Evolutionary conservation across 106 monocot species (phyloP), one percentile per base, ranked within the genome.

Genomic region (Dactylorhiza incarnata): DNA sequence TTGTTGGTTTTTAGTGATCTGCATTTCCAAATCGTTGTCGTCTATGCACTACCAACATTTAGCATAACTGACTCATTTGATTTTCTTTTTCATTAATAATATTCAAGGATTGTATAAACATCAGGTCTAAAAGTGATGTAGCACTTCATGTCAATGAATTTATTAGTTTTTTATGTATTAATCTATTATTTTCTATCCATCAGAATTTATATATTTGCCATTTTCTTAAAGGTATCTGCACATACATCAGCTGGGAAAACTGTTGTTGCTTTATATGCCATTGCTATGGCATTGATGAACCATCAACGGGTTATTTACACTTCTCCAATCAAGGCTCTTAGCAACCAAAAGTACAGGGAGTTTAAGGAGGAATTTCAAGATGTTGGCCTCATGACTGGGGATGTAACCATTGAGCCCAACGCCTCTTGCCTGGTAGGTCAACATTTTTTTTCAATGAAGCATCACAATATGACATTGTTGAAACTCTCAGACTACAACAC

Each of bases 231-330:
- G 97, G 97, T 99, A 0, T 99, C 97, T 9, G 97, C 97, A 4
- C 97, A 99, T 77, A 94, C 97, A 61, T 99, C 97, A 75, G 97
- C 94, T 44, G 97, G 94, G 65, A 99, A 99, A 85, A 99, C 97
- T 44, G 94, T 86, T 25, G 91, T 99, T 73, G 97, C 97, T 48
- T 79, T 83, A 52, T 96, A 96, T 84, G 96, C 96, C 3, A 96
- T 96, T 55, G 93, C 93, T 5, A 96, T 91, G 97, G 94, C 94
- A 23, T 55, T 99, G 77, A 77, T 81, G 76, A 83, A 94, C 66
- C 86, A 91, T 19, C 94, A 99, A 73, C 80, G 97, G 49, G 97
- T 99, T 48, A 90, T 99, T 12, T 99, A 99, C 81, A 99, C 97
- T 26, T 91, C 94, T 51, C 97, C 97, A 37, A 99, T 99, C 76